Conservation (phyloP, 2,329 filamentous ascomycete genomes). For the Aspergillus caelatus region DNA sequence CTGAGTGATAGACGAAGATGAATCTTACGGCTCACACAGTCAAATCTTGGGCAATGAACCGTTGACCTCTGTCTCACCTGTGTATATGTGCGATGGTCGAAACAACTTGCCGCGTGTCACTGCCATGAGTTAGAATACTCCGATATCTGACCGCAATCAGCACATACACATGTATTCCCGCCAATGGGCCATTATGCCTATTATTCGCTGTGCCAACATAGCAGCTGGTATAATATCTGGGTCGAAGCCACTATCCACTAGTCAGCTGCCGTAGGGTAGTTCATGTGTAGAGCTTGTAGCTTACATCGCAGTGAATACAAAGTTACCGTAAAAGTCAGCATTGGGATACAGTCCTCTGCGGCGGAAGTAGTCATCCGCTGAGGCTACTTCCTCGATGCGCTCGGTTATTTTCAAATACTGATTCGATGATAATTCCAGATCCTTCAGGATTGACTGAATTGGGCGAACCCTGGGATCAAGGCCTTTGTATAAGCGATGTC, state of each 20-base stretch:
- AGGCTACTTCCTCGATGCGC: constrained; percentile 28
- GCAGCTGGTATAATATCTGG: constrained; percentile 33
- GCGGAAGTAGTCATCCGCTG: constrained; percentile 31
- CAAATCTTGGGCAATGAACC: constrained; percentile 17
- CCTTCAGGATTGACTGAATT: constrained; percentile 28
- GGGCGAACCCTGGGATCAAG: constrained; percentile 31
- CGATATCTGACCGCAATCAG: constrained; percentile 12
- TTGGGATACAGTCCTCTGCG: constrained; percentile 44
- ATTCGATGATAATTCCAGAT: constrained; percentile 21
- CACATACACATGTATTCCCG: constrained; percentile 35
- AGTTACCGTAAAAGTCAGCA: constrained; percentile 50
- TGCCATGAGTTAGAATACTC: constrained; percentile 20
- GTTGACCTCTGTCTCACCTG: constrained; percentile 17
- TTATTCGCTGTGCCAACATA: constrained; percentile 35
- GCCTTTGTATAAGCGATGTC: constrained; percentile 36
- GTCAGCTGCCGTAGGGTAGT: background rate
- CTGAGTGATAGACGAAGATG: no score
- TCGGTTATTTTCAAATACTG: constrained; percentile 28
- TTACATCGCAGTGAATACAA: constrained; percentile 47
- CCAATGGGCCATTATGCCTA: constrained; percentile 40
- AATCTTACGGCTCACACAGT: constrained; percentile 1
- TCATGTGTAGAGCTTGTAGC: background rate
- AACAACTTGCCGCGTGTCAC: constrained; percentile 33
- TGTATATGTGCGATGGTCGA: constrained; percentile 33
- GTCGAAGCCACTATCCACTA: constrained; percentile 28